A percentile compares a stretch with the other conserved stretches of the same genome.
These are phyloP conservation scores for Ustilago xerochloae DNA, from an alignment of 1,284 basidiomycete species.

Conservation along the genomic window DNA sequence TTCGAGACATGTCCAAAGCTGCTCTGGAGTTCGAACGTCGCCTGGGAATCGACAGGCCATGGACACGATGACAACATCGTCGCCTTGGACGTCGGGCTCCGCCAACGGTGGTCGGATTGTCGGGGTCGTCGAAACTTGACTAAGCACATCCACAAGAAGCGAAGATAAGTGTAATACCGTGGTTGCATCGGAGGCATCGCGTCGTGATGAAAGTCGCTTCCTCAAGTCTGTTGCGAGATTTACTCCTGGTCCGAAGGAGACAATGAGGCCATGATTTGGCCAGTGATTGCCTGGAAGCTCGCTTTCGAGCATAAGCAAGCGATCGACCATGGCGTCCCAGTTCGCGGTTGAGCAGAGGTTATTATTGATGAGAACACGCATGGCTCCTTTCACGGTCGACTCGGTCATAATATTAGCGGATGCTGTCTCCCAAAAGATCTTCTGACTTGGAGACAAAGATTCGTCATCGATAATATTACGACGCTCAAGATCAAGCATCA, in stretches of 20 bases:
- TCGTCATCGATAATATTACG: constrained; percentile 15
- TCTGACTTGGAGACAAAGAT: constrained; percentile 4
- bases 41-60: constrained; percentile 54
- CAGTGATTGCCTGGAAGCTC: neutral
- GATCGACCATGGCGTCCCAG: constrained; percentile 35
- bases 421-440: constrained; percentile 29
- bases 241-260: constrained; percentile 31
- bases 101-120: neutral
- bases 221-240: constrained; percentile 25
- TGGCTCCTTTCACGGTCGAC: neutral
- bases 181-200: neutral
- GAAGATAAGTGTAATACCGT: constrained; percentile 14
- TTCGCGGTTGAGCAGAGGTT: constrained; percentile 31
- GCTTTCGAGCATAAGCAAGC: constrained; percentile 6
- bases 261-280: neutral
- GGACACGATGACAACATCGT: constrained; percentile 45
- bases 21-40: constrained; percentile 42
- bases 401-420: constrained; percentile 13
- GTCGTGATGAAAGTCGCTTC: constrained; percentile 1
- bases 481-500: constrained; percentile 31
- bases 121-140: neutral
- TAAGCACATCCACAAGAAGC: constrained; percentile 3
- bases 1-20: constrained; percentile 45
- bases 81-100: constrained; percentile 24
- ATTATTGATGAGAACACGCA: constrained; percentile 18